A percentile compares a stretch with the other conserved stretches of the same genome.
phyloP scores from a whole-genome alignment of 345 rosid species.

The Leavenworthia alabamica region DNA sequence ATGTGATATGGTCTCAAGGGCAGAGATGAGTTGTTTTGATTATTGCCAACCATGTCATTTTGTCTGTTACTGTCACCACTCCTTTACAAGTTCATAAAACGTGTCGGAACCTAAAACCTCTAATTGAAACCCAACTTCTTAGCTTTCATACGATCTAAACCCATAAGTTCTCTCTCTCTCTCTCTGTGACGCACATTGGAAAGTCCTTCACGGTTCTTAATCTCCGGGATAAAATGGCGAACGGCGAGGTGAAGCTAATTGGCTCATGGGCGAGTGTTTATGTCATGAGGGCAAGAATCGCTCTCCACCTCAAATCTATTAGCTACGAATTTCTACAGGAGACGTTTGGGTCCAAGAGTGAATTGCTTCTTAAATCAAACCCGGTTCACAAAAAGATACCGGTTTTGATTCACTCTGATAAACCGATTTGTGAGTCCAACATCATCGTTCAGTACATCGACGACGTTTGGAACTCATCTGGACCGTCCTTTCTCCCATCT shows the following conservation, averaged over 20 bases:
- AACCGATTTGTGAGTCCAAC: conserved; percentile 62
- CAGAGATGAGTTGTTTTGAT: neutral
- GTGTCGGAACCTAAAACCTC: neutral
- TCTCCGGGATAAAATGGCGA: conserved; percentile 8
- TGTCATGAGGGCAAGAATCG: conserved; percentile 29
- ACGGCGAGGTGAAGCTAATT: conserved; percentile 22
- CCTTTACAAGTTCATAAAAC: neutral
- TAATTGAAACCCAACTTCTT: neutral
- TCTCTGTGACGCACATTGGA: neutral
- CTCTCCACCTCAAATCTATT: conserved; percentile 26
- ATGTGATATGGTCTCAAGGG: neutral
- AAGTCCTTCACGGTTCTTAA: neutral
- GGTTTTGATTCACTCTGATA: conserved; percentile 59
- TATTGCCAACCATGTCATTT: neutral
- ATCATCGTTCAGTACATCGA: conserved; percentile 66
- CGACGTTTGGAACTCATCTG: conserved; percentile 51
- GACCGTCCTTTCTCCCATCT: conserved; percentile 56
- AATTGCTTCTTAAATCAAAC: conserved; percentile 64
- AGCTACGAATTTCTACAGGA: conserved; percentile 39
- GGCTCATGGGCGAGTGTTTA: conserved; percentile 31
- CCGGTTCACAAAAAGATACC: conserved; percentile 82
- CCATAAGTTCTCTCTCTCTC: neutral
- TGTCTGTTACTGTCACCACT: neutral
- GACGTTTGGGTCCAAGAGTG: conserved; percentile 43
- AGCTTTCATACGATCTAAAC: neutral